These are phyloP conservation scores for Aureococcus anophagefferens DNA, from an alignment of 108 stramenopile genomes.

Conservation along the genomic window DNA sequence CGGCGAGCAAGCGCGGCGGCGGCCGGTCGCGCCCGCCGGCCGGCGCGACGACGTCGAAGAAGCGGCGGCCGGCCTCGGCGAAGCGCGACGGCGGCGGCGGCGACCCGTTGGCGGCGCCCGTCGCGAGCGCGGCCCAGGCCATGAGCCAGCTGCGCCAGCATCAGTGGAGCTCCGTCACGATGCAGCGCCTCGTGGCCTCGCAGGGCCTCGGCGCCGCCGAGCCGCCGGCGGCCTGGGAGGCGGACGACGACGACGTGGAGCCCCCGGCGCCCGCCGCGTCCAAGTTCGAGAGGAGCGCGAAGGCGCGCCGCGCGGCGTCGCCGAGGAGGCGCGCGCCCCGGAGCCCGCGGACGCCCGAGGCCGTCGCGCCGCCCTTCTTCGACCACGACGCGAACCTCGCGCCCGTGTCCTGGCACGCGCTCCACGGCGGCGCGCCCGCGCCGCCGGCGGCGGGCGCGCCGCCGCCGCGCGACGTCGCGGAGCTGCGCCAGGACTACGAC, in stretches of 20 bases:
- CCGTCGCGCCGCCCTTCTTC: background rate
- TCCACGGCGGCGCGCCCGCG: background rate
- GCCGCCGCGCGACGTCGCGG: background rate
- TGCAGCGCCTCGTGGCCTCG: background rate
- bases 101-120: too few species aligned
- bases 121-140: background rate
- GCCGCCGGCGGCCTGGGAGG: background rate
- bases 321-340: too few species aligned
- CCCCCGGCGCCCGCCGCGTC: background rate
- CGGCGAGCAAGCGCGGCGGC: background rate
- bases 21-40: too few species aligned
- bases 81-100: background rate
- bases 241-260: background rate
- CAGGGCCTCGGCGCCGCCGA: too few species aligned
- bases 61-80: background rate
- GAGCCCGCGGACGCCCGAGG: too few species aligned
- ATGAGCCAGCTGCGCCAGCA: background rate
- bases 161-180: background rate
- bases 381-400: background rate
- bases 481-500: conserved; percentile 8
- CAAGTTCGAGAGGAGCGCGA: background rate
- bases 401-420: background rate
- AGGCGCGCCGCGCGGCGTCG: too few species aligned
- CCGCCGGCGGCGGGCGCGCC: background rate
- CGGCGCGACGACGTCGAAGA: background rate